phyloP scores from a whole-genome alignment of 2,329 filamentous ascomycete species.

The Mollisiaceae sp. region DNA sequence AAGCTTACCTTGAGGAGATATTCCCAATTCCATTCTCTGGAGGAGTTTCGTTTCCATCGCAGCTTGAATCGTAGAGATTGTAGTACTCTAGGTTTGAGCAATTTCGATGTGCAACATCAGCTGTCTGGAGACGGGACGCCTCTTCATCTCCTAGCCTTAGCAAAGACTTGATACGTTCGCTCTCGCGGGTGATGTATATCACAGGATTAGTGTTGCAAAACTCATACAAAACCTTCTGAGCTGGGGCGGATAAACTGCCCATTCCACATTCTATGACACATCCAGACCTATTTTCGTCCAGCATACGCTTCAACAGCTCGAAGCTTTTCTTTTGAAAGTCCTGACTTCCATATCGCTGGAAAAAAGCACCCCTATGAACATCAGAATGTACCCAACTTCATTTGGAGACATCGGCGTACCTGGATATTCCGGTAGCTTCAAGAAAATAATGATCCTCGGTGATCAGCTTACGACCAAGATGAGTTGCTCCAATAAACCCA shows the following conservation, averaged over 20 bases:
- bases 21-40: constrained; percentile 50
- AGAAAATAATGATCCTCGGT: constrained; percentile 74
- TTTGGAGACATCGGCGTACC: constrained; percentile 8
- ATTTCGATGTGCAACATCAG: constrained; percentile 50
- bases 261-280: constrained; percentile 74
- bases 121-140: constrained; percentile 48
- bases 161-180: constrained; percentile 61
- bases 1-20: constrained; percentile 46
- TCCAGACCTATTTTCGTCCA: constrained; percentile 62
- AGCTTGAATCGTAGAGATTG: constrained; percentile 51
- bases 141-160: constrained; percentile 51
- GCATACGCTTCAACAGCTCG: constrained; percentile 62
- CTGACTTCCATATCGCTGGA: constrained; percentile 63
- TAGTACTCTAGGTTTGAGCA: constrained; percentile 73
- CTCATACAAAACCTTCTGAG: constrained; percentile 60
- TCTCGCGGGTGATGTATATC: constrained; percentile 71
- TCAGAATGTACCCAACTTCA: neutral
- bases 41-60: constrained; percentile 45
- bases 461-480: constrained; percentile 69
- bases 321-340: constrained; percentile 69
- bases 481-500: constrained; percentile 75
- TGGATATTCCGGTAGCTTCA: constrained; percentile 59
- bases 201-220: constrained; percentile 71
- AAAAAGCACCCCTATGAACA: constrained; percentile 59
- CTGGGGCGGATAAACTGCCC: constrained; percentile 53